A percentile compares a stretch with the other conserved stretches of the same genome.
phyloP scores from a whole-genome alignment of 1,284 basidiomycete species.

The Phellopilus nigrolimitatus region DNA sequence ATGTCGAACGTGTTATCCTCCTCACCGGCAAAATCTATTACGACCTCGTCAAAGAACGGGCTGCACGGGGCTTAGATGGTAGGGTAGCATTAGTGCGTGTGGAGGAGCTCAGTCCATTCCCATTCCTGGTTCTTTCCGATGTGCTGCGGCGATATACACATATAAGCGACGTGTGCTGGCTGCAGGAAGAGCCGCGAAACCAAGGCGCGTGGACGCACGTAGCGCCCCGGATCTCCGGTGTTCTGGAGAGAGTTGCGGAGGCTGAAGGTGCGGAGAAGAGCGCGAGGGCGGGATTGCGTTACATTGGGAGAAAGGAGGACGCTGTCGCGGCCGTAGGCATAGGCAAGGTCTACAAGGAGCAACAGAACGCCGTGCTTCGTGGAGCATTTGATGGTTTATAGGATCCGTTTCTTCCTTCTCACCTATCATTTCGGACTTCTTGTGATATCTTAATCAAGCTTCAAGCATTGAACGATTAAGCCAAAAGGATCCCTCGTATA shows the following conservation, averaged over 20 bases:
- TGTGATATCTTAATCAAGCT: no score
- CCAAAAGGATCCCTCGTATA: no score
- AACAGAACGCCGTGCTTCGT: slow-evolving; percentile 58
- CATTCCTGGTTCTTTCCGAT: slow-evolving; percentile 50
- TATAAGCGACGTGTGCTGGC: slow-evolving; percentile 47
- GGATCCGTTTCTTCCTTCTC: no score
- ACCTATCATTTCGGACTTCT: no score
- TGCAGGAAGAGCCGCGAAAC: slow-evolving; percentile 86
- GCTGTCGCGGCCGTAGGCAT: slow-evolving; percentile 78
- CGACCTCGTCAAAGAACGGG: slow-evolving; percentile 70
- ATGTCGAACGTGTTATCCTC: slow-evolving; percentile 51
- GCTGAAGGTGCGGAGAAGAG: slow-evolving; percentile 32
- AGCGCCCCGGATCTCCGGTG: slow-evolving; percentile 45
- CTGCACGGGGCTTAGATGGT: slow-evolving; percentile 40
- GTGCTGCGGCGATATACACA: slow-evolving; percentile 44
- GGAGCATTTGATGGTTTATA: slow-evolving; percentile 40
- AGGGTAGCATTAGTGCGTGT: slow-evolving; percentile 67
- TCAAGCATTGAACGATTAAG: no score
- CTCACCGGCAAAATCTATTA: slow-evolving; percentile 85
- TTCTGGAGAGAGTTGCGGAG: slow-evolving; percentile 41
- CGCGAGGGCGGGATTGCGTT: slow-evolving; percentile 36
- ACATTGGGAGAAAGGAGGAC: slow-evolving; percentile 65
- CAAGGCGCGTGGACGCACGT: slow-evolving; percentile 79
- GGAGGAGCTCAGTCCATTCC: slow-evolving; percentile 86
- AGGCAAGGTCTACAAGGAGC: slow-evolving; percentile 59